Conservation (phyloP, 495 filamentous ascomycete species). For the Penicillium coprophilum region DNA sequence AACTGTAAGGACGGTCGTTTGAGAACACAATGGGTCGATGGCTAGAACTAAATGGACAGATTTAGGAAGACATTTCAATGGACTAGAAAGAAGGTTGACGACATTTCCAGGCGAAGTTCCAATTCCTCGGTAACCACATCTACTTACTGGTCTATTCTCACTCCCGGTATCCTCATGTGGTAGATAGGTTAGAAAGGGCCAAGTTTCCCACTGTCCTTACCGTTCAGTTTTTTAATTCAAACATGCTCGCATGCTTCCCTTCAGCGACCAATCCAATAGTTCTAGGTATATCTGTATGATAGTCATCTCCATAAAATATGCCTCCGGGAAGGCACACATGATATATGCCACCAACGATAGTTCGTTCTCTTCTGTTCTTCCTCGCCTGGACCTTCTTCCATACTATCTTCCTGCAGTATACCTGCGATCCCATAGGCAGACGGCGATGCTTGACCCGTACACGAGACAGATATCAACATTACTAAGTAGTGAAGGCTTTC, state of each 20-base stretch:
- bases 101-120: background rate
- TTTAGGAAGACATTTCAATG: background rate
- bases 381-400: background rate
- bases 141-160: background rate
- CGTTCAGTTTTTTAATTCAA: background rate
- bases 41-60: background rate
- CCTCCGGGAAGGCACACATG: no score
- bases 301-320: no score
- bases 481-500: background rate
- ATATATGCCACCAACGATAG: no score
- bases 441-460: no score
- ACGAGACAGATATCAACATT: no score
- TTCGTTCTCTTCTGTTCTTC: no score
- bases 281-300: background rate
- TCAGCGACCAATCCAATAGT: background rate
- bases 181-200: background rate
- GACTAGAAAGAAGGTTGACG: background rate
- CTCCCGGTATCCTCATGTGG: background rate
- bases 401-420: background rate
- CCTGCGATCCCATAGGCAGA: background rate
- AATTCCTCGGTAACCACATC: background rate
- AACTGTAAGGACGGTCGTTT: background rate
- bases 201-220: background rate
- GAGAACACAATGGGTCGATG: background rate
- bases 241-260: background rate